phyloP scores from a whole-genome alignment of 352 stramenopile genomes.

The Pythium insidiosum region DNA sequence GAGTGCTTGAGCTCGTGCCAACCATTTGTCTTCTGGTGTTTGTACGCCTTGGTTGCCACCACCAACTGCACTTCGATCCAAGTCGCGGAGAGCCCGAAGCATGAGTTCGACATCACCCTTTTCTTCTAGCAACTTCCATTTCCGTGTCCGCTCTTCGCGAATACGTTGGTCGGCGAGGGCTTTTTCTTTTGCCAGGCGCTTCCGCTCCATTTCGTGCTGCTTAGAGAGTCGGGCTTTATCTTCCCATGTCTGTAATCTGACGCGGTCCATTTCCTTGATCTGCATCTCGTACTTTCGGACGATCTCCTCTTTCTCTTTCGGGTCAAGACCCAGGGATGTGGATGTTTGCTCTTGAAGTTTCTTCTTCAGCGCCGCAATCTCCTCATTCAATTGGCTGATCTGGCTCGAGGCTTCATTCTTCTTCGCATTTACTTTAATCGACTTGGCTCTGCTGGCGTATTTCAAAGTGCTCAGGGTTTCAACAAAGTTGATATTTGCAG shows the following conservation, averaged over 20 bases:
- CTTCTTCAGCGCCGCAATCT: slow-evolving; percentile 84
- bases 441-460: slow-evolving; percentile 93
- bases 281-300: slow-evolving; percentile 83
- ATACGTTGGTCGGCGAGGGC: slow-evolving; percentile 71
- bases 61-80: slow-evolving; percentile 20
- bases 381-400: slow-evolving; percentile 87
- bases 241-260: slow-evolving; percentile 84
- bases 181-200: slow-evolving; percentile 73
- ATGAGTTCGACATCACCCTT: slow-evolving; percentile 81
- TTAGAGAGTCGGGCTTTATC: slow-evolving; percentile 82
- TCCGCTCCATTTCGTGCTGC: slow-evolving; percentile 81
- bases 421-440: slow-evolving; percentile 91
- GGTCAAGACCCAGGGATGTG: slow-evolving; percentile 52
- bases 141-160: slow-evolving; percentile 70
- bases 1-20: slow-evolving; percentile 48
- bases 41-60: slow-evolving; percentile 4
- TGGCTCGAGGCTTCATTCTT: slow-evolving; percentile 90
- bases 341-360: slow-evolving; percentile 77
- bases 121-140: slow-evolving; percentile 80
- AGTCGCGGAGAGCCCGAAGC: slow-evolving; percentile 59
- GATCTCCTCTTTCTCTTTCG: slow-evolving; percentile 85
- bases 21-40: slow-evolving; percentile 50
- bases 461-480: slow-evolving; percentile 95
- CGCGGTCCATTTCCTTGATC: slow-evolving; percentile 85
- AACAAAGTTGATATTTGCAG: slow-evolving; percentile 92